Percentiles rank a stretch among this genome's conserved stretches.
Conservation (phyloP, 768 basidiomycete genomes). For the Rhodosporidiobolus sp. region DNA sequence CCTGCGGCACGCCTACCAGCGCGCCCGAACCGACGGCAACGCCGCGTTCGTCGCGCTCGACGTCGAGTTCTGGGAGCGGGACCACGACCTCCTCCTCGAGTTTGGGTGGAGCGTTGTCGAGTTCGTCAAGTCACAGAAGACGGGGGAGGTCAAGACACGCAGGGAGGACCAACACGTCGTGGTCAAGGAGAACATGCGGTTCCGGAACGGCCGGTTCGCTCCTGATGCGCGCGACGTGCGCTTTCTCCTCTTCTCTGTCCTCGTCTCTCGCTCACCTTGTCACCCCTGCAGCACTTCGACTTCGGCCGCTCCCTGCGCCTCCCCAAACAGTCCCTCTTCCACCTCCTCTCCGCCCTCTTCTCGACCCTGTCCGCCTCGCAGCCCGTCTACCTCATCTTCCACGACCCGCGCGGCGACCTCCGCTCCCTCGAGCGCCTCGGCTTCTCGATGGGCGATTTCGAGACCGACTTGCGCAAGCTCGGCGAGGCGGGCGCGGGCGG, state of each 20-base stretch:
- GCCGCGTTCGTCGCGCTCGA: constrained; percentile 33
- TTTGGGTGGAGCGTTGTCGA: constrained; percentile 33
- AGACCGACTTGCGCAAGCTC: constrained; percentile 7
- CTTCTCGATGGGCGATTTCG: neutral
- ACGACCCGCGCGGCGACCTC: constrained; percentile 33
- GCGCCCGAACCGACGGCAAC: constrained; percentile 9
- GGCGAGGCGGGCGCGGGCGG: neutral
- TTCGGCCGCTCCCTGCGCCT: constrained; percentile 22
- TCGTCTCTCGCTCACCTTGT: neutral
- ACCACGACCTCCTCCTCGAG: constrained; percentile 15
- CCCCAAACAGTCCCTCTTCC: neutral
- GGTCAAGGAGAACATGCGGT: constrained; percentile 20
- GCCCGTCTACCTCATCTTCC: constrained; percentile 35
- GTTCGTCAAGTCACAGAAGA: neutral
- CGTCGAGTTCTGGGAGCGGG: constrained; percentile 34
- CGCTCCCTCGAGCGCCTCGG: constrained; percentile 13
- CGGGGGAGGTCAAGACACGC: constrained; percentile 2
- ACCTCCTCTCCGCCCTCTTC: constrained; percentile 29
- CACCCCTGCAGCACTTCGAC: constrained; percentile 20
- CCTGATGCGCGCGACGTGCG: constrained; percentile 28
- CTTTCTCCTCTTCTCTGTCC: too few species aligned
- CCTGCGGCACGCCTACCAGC: constrained; percentile 10
- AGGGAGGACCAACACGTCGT: constrained; percentile 31
- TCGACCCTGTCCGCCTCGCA: constrained; percentile 14
- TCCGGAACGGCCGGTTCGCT: constrained; percentile 3